These are phyloP conservation scores for Turnera subulata DNA, from an alignment of 345 rosid genomes.

Conservation along the genomic window DNA sequence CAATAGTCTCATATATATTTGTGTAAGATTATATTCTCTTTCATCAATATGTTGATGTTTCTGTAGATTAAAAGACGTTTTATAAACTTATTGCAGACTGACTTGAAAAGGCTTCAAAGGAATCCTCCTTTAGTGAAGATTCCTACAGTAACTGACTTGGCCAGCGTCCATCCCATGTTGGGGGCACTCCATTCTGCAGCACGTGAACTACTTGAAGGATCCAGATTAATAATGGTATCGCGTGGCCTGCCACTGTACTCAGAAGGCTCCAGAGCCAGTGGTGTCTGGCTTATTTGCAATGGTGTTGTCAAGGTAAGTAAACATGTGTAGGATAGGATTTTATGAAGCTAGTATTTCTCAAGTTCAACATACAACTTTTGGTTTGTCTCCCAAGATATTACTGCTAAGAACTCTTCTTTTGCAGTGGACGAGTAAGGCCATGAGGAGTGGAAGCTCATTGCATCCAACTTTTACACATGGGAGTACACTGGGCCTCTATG, in stretches of 20 bases:
- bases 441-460: slow-evolving; percentile 61
- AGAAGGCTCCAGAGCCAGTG: slow-evolving; percentile 77
- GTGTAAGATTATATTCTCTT: too few species aligned
- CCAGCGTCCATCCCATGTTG: slow-evolving; percentile 59
- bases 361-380: neutral
- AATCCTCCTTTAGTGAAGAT: slow-evolving; percentile 84
- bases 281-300: slow-evolving; percentile 84
- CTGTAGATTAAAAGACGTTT: too few species aligned
- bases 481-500: slow-evolving; percentile 87
- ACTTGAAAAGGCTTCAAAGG: slow-evolving; percentile 82
- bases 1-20: neutral
- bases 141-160: slow-evolving; percentile 57
- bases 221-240: slow-evolving; percentile 60
- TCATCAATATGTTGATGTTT: too few species aligned
- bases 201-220: slow-evolving; percentile 44
- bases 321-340: slow-evolving; percentile 2
- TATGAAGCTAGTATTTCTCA: neutral
- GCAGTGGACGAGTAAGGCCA: slow-evolving; percentile 79
- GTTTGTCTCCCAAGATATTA: neutral
- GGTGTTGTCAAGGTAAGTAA: slow-evolving; percentile 81
- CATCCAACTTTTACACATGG: slow-evolving; percentile 92
- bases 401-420: slow-evolving; percentile 15
- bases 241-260: slow-evolving; percentile 68
- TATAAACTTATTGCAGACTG: slow-evolving; percentile 57
- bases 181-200: slow-evolving; percentile 73